Evolutionary conservation across 2,329 filamentous ascomycete species (phyloP).

Genomic region (Aspergillus glaucus): DNA sequence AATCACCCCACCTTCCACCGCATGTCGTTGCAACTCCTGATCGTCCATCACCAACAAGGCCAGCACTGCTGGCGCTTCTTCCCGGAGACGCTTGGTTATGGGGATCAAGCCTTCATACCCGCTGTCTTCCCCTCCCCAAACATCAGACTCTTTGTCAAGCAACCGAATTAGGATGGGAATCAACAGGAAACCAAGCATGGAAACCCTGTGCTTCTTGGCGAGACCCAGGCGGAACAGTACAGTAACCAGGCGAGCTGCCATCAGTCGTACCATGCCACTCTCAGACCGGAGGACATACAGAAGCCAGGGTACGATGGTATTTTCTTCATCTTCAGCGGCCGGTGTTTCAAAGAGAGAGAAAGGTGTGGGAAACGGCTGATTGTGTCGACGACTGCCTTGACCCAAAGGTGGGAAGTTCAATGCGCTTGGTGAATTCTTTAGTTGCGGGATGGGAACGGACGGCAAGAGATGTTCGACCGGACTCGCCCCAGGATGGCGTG

Average conservation of each 20-base stretch:
- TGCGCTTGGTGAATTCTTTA: constrained; percentile 21
- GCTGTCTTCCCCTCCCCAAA: constrained; percentile 34
- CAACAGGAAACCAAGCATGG: constrained; percentile 59
- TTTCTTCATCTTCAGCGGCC: constrained; percentile 58
- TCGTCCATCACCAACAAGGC: constrained; percentile 74
- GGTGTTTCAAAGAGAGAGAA: constrained; percentile 32
- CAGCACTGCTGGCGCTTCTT: constrained; percentile 68
- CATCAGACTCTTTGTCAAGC: constrained; percentile 50
- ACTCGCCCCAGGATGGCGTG: constrained; percentile 43
- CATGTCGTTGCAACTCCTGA: constrained; percentile 71
- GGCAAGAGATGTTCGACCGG: constrained; percentile 64
- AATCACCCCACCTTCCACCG: constrained; percentile 63
- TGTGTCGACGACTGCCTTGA: constrained; percentile 28
- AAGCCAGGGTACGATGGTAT: constrained; percentile 66
- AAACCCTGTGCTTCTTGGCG: constrained; percentile 57
- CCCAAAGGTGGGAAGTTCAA: constrained; percentile 52
- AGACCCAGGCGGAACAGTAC: constrained; percentile 64
- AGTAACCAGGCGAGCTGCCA: constrained; percentile 63
- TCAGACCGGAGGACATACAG: constrained; percentile 57
- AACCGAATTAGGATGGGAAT: constrained; percentile 64
- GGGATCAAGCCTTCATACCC: constrained; percentile 34
- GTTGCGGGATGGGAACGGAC: constrained; percentile 31
- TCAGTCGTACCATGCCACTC: constrained; percentile 54
- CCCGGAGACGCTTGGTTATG: constrained; percentile 51
- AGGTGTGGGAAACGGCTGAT: constrained; percentile 31